Percentiles rank a stretch among this genome's conserved stretches.
phyloP scores from a whole-genome alignment of 768 basidiomycete species.

The Gyrodon lividus region DNA sequence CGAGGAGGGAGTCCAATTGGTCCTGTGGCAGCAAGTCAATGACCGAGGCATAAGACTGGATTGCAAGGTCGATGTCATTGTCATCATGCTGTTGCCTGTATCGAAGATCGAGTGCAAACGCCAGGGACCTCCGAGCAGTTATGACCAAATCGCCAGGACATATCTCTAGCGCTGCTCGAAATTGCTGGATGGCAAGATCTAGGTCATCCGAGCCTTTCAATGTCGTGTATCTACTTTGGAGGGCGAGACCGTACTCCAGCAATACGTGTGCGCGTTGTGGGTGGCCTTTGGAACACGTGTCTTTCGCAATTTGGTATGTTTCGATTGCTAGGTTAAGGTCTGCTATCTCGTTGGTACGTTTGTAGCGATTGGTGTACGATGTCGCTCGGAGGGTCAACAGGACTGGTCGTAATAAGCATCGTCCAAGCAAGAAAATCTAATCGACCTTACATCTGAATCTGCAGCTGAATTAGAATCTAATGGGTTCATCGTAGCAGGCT shows the following conservation, averaged over 20 bases:
- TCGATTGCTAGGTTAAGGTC: constrained; percentile 16
- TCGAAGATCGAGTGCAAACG: constrained; percentile 8
- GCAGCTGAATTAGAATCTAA: neutral
- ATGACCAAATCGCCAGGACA: constrained; percentile 8
- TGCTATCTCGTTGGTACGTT: constrained; percentile 5
- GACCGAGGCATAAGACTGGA: constrained; percentile 9
- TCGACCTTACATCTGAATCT: constrained; percentile 3
- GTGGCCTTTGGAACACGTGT: constrained; percentile 4
- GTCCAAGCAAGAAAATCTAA: neutral
- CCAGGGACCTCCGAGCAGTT: constrained; percentile 6
- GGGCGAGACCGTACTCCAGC: constrained; percentile 18
- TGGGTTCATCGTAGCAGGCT: neutral
- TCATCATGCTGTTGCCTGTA: constrained; percentile 11
- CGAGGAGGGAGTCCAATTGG: constrained; percentile 1
- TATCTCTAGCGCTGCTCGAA: constrained; percentile 1
- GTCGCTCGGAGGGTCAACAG: constrained; percentile 10
- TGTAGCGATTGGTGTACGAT: constrained; percentile 11
- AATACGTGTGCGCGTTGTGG: constrained; percentile 13
- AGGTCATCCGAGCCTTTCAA: constrained; percentile 18
- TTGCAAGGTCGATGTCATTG: constrained; percentile 13
- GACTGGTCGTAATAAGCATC: constrained; percentile 6
- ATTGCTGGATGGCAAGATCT: constrained; percentile 14
- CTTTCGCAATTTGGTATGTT: constrained; percentile 2
- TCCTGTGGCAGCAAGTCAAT: constrained; percentile 6
- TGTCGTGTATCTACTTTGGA: constrained; percentile 14